phyloP scores from a whole-genome alignment of 352 stramenopile species.

The Lagenidium giganteum region DNA sequence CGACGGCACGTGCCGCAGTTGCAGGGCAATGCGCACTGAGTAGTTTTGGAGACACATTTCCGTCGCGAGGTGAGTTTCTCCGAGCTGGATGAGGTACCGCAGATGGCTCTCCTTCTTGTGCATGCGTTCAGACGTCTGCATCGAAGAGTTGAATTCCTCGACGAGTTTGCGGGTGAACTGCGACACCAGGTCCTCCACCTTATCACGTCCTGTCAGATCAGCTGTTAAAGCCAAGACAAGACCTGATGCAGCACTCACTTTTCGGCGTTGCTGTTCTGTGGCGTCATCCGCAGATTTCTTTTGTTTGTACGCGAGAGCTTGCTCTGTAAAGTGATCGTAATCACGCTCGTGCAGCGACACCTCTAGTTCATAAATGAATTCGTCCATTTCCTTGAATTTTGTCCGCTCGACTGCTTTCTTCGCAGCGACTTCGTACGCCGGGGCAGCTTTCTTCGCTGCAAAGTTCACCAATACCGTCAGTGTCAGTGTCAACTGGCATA shows the following conservation, averaged over 20 bases:
- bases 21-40: constrained; percentile 65
- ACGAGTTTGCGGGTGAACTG: constrained; percentile 56
- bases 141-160: constrained; percentile 71
- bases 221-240: too few relatives aligned
- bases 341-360: constrained; percentile 60
- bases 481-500: too few relatives aligned
- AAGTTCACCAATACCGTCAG: neutral
- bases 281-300: too few relatives aligned
- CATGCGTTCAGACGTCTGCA: constrained; percentile 76
- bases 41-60: constrained; percentile 85
- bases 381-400: constrained; percentile 43
- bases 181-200: constrained; percentile 48
- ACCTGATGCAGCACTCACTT: too few relatives aligned
- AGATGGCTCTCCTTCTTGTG: constrained; percentile 82
- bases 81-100: constrained; percentile 66
- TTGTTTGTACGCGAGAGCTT: constrained; percentile 46
- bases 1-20: constrained; percentile 68
- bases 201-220: neutral
- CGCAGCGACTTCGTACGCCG: constrained; percentile 37
- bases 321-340: constrained; percentile 53
- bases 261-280: constrained; percentile 33
- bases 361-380: constrained; percentile 65
- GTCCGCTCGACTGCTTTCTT: constrained; percentile 39
- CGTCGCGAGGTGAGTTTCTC: constrained; percentile 53
- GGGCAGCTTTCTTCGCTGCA: constrained; percentile 29